Base-by-base conservation (phyloP, 1,284 basidiomycete genomes). In the Meira nashicola region DNA sequence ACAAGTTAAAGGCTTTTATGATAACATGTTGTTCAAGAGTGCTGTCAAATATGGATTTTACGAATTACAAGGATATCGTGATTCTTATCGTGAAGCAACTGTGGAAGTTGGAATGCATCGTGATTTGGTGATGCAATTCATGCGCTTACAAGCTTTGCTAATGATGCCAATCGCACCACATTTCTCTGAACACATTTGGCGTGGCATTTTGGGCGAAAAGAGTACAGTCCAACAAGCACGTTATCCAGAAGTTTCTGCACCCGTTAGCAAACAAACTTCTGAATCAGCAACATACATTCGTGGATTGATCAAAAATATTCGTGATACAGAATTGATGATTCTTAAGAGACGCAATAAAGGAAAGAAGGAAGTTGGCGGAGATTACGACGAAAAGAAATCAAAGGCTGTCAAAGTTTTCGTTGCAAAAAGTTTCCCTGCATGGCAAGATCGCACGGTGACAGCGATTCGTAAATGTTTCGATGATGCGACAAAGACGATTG, bases 31-130 rank as follows among this genome's bases (percentile, higher is more conserved):
- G 77, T 98, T 90, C 86, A 97, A 96, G 81, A 92, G 94, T 65
- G 92, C 92, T 2, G 81, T 96, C 68, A 96, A 97, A 81, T 87
- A 84, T 64, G 94, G 93, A 54, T 95, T 97, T 82, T 99, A 94
- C 83, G 92, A 97, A 78, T 85, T 95, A 67, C 92, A 96, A 79
- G 88, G 85, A 46, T 84, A 87, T 1, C 88, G 95, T 54, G 94
- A 98, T 79, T 92, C 92, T 87, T 99, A 99, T 80, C 89, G 93
- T 60, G 89, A 94, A 77, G 90, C 95, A 55, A 83, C 86, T 12
- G 86, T 90, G 55, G 83, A 81, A 51, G 69, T 89, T 57, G 90
- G 92, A 37, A 95, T 97, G 92, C 94, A 98, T 79, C 82, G 79
- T 55, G 76, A 93, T 63, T 81, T 86, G 55, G 80, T 85, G 54